Evolutionary conservation across 192 early-diverging fungal species (phyloP), one percentile per base, ranked within the genome.

Genomic region (Coemansia biformis): DNA sequence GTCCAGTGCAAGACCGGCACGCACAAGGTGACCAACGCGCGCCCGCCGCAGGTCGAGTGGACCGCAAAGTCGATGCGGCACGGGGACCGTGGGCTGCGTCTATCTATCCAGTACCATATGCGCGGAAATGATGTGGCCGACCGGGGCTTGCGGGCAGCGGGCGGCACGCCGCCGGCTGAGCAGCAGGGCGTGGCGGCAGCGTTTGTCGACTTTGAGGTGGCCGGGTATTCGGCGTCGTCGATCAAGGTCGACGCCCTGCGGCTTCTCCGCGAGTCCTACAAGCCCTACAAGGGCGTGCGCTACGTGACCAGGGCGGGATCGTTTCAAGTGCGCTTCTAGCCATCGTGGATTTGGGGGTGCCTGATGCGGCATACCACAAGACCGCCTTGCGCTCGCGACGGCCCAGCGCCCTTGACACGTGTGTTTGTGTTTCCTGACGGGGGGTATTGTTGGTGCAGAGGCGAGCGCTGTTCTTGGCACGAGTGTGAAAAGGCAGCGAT

Each of bases 121-220:
- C 50, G 53, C 0, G 6, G 28, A 22, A 7, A n/a, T 38, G 28
- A 9, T 30, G 15, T 16, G 3, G n/a, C n/a, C n/a, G n/a, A n/a
- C n/a, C n/a, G n/a, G n/a, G n/a, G n/a, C n/a, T n/a, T n/a, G n/a
- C n/a, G n/a, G n/a, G 48, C n/a, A 43, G 29, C 16, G 26, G 42
- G 26, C 18, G 37, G 16, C 45, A 38, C 23, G 7, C 10, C 22
- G 8, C 21, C 21, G 8, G 21, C 33, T 15, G 23, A 21, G 13
- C 26, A 29, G n/a, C 51, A 43, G 34, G 46, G 37, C 10, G 53
- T 21, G 2, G 28, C 38, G 38, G 59, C 54, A 0, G 66, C 54
- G 21, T 70, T 70, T 57, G 46, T 63, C 10, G 48, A 41, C 5
- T 70, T 70, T 55, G 60, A 70, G 43, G 51, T 70, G n/a, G 43